Evolutionary conservation across 192 early-diverging fungal genomes (phyloP), one percentile per base, ranked within the genome.

Genomic region (Martensiomyces pterosporus): DNA sequence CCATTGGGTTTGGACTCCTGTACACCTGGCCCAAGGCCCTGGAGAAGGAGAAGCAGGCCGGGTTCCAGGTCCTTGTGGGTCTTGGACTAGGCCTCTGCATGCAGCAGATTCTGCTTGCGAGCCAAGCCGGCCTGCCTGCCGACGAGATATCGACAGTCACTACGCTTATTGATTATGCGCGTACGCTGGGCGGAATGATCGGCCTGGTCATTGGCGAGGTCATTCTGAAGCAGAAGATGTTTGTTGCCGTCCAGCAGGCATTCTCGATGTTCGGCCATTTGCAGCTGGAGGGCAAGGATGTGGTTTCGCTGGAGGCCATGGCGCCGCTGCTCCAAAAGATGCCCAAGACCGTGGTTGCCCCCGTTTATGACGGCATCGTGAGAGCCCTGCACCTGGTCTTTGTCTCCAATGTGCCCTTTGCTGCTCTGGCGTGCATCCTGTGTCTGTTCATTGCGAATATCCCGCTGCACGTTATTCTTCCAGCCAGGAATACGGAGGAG

Each of bases 161-260:
- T 2, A 64, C 76, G 35, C 40, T 74, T 9, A 43, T 75, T 35
- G 67, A 67, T 41, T 78, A 70, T 54, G 55, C 60, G 33, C 69
- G 71, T 39, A 66, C 64, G 9, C 44, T 75, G 4, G 76, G 76
- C 14, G 76, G 71, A 6, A 68, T 75, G 62, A 51, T 78, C n/a
- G 70, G 70, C 6, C 39, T 78, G 35, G 65, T 70, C 4, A 56
- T 78, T 0, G 65, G 57, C 7, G 57, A 64, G 35, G 60, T 70
- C 7, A 65, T 73, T 14, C 43, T 78, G 25, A 74, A 78, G 44
- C 52, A 74, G 18, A 56, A 63, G 36, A 47, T 78, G 57, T 65
- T 69, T 47, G 54, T 19, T 8, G 56, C 66, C 0, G 54, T 69
- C 2, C 37, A 26, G 6, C 6, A 19, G 34, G 32, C 43, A 24